These are phyloP conservation scores for Boletus holoroseus DNA, from an alignment of 1,284 basidiomycete genomes.

Conservation along the genomic window DNA sequence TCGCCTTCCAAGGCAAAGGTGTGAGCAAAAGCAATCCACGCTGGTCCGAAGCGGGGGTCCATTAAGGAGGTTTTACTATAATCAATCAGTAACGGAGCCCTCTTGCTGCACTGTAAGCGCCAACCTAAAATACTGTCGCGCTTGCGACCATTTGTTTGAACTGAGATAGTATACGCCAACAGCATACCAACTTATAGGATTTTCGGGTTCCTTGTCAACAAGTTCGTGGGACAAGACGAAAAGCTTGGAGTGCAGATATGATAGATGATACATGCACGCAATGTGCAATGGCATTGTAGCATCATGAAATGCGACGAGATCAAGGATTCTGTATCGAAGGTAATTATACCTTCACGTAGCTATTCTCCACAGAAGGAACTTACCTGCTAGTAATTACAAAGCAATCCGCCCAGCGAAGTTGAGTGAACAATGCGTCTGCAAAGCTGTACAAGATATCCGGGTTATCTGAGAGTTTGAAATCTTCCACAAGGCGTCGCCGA, in stretches of 20 bases:
- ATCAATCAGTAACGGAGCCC: constrained; percentile 1
- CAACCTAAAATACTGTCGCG: constrained; percentile 88
- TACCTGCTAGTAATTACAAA: constrained; percentile 83
- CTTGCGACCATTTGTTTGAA: constrained; percentile 80
- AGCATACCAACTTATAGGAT: constrained; percentile 94
- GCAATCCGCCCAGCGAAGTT: constrained; percentile 92
- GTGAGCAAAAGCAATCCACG: constrained; percentile 98
- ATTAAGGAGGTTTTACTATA: constrained; percentile 90
- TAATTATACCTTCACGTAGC: not conserved
- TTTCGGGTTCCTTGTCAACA: constrained; percentile 89
- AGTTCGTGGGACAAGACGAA: constrained; percentile 96
- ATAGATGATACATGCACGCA: constrained; percentile 95
- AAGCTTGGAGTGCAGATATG: constrained; percentile 83
- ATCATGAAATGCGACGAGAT: constrained; percentile 75
- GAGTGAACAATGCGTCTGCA: constrained; percentile 85
- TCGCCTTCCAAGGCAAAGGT: constrained; percentile 96
- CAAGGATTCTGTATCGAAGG: constrained; percentile 62
- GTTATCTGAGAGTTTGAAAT: constrained; percentile 81
- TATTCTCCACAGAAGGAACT: constrained; percentile 5
- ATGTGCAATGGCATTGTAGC: constrained; percentile 90
- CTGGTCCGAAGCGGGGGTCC: constrained; percentile 92
- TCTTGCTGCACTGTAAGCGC: constrained; percentile 15
- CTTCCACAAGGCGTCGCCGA: constrained; percentile 66
- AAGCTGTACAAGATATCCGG: constrained; percentile 89
- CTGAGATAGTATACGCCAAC: constrained; percentile 97